These are phyloP conservation scores for Fusarium floridanum DNA, from an alignment of 2,329 filamentous ascomycete species.

Conservation along the genomic window DNA sequence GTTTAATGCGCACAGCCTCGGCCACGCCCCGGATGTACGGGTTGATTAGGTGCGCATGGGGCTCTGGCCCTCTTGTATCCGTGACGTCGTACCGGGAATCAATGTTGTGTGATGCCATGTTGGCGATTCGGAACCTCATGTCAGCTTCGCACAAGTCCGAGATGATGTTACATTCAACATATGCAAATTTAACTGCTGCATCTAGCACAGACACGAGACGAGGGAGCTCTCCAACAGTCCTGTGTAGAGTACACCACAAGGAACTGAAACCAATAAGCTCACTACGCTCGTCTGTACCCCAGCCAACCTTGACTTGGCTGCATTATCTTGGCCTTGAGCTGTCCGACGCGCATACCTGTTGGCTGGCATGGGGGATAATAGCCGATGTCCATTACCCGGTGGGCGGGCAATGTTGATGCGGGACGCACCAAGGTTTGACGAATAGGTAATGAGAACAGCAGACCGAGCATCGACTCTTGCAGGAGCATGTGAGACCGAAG, in stretches of 20 bases:
- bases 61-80: conserved; percentile 7
- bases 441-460: not conserved
- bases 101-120: conserved; percentile 4
- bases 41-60: not conserved
- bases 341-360: not conserved
- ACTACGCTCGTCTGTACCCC: conserved; percentile 1
- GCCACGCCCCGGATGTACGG: conserved; percentile 21
- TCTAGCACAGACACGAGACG: conserved; percentile 8
- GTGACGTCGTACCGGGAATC: conserved; percentile 3
- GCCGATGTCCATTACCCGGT: conserved; percentile 19
- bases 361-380: conserved; percentile 10
- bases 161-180: conserved; percentile 16
- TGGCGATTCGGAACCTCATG: conserved; percentile 3
- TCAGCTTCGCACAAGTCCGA: conserved; percentile 6
- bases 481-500: conserved; percentile 21
- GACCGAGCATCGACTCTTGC: conserved; percentile 3
- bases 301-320: not conserved
- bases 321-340: conserved; percentile 3
- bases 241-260: conserved; percentile 9
- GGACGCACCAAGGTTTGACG: conserved; percentile 7
- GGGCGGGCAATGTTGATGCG: not conserved
- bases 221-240: conserved; percentile 6
- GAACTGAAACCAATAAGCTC: conserved; percentile 18
- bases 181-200: conserved; percentile 29
- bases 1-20: conserved; percentile 22